These are phyloP conservation scores for Coemansia biformis DNA, from an alignment of 192 early-diverging fungal species.

Conservation along the genomic window DNA sequence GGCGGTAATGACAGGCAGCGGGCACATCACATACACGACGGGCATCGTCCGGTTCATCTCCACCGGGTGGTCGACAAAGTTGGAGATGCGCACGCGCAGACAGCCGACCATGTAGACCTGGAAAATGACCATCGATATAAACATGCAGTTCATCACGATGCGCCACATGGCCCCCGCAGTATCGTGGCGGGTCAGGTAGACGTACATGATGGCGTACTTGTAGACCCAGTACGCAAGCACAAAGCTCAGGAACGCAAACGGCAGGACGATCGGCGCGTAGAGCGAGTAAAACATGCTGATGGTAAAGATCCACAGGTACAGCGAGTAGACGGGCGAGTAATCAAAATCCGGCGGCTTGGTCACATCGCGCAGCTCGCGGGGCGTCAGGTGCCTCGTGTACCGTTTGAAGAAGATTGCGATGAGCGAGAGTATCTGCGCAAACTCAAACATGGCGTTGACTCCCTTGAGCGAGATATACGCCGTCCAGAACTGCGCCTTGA, in stretches of 20 bases:
- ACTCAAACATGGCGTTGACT: conserved; percentile 61
- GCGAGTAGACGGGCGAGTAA: conserved; percentile 62
- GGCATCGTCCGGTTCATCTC: conserved; percentile 34
- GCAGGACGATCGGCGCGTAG: conserved; percentile 62
- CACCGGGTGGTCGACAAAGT: conserved; percentile 47
- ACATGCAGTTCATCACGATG: conserved; percentile 61
- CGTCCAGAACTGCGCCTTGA: conserved; percentile 65
- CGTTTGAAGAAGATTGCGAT: conserved; percentile 54
- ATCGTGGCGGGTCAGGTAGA: conserved; percentile 66
- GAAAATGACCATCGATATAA: conserved; percentile 60
- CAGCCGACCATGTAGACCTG: conserved; percentile 64
- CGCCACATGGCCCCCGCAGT: conserved; percentile 71
- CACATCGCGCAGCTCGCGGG: conserved; percentile 62
- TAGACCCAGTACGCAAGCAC: conserved; percentile 62
- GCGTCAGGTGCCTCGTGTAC: conserved; percentile 58
- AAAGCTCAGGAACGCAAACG: conserved; percentile 62
- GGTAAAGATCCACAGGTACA: conserved; percentile 66
- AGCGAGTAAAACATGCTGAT: conserved; percentile 68
- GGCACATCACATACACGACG: conserved; percentile 51
- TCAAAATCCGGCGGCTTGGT: conserved; percentile 67
- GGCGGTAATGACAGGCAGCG: conserved; percentile 58
- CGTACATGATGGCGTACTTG: conserved; percentile 72
- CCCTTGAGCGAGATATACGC: conserved; percentile 66
- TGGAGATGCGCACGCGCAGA: conserved; percentile 46
- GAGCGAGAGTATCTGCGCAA: conserved; percentile 62